Evolutionary conservation across 257 asterid species (phyloP).

Genomic region (Solanum tarijense): DNA sequence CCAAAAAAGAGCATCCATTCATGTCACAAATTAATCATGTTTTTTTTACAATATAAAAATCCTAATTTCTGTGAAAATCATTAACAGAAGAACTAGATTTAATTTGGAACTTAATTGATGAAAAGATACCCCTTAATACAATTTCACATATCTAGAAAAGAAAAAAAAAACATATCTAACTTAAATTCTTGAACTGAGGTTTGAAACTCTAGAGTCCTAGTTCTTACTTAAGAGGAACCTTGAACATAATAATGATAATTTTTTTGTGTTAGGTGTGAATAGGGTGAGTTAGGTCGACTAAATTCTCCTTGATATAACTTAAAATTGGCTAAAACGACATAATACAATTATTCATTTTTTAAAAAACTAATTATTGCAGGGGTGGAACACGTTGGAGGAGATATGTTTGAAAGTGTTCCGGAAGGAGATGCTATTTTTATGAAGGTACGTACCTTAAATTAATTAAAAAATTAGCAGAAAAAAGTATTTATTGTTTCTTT

Average conservation of each 20-base stretch:
- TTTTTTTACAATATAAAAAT: no score
- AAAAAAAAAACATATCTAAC: no score
- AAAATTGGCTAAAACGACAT: neutral
- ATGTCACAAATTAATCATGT: neutral
- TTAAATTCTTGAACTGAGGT: no score
- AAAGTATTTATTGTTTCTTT: neutral
- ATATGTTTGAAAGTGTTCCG: slow-evolving; percentile 37
- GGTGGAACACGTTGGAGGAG: slow-evolving; percentile 34
- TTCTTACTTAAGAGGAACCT: no score
- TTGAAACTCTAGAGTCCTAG: no score
- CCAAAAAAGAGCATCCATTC: neutral
- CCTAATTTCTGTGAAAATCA: neutral
- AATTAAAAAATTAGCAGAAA: neutral
- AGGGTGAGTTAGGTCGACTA: no score
- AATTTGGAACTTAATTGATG: no score
- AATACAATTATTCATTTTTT: neutral
- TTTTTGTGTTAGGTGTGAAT: neutral
- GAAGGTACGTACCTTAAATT: neutral
- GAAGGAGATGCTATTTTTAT: slow-evolving; percentile 26
- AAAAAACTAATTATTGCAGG: slow-evolving; percentile 12
- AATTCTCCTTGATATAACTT: no score
- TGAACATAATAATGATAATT: neutral
- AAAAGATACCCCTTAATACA: no score
- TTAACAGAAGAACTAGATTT: no score
- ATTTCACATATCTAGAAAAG: no score